Evolutionary conservation across 805 yeast genomes (phyloP), one percentile per base, ranked within the genome.

Genomic region (Saturnispora gosingensis): DNA sequence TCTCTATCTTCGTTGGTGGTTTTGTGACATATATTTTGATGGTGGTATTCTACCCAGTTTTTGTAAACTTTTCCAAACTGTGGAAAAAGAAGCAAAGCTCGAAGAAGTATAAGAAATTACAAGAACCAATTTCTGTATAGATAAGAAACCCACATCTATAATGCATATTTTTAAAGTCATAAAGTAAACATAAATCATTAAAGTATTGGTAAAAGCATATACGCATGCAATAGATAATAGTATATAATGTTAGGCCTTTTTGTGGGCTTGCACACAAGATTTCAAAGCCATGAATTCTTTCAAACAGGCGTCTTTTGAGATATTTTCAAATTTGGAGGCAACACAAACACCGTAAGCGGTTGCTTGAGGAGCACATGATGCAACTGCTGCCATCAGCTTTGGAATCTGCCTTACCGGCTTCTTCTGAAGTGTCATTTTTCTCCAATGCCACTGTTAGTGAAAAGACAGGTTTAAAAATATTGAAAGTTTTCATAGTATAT

Each of bases 311-410:
- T 77, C 79, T 52, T 76, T 73, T 13, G 72, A 60, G 39, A 81
- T 72, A 45, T 74, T 75, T 53, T 75, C 71, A 62, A 80, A 80
- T 47, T 72, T 69, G 43, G 65, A 63, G 43, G 80, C 62, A 22
- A 81, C 69, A 57, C 86, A 81, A 56, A 76, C 71, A 7, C 84
- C 85, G 58, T 81, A 81, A 0, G 70, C 72, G 4, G 56, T 50
- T 1, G 70, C 65, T 18, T 60, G 63, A 28, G 54, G 54, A 0
- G 66, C 46, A 49, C 71, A 67, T 47, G 61, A 57, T 7, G 56
- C 47, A 5, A 67, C 56, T 5, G 68, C 67, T 24, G 57, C 57
- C 67, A 67, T 61, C 10, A 67, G 55, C 51, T 61, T 60, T 24
- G 67, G 60, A n/a, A 61, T 62, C 54, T 66, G 69, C 43, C 61